Percentiles rank a stretch among this genome's conserved stretches.
phyloP scores from a whole-genome alignment of 345 rosid genomes.

The Orychophragmus violaceus region DNA sequence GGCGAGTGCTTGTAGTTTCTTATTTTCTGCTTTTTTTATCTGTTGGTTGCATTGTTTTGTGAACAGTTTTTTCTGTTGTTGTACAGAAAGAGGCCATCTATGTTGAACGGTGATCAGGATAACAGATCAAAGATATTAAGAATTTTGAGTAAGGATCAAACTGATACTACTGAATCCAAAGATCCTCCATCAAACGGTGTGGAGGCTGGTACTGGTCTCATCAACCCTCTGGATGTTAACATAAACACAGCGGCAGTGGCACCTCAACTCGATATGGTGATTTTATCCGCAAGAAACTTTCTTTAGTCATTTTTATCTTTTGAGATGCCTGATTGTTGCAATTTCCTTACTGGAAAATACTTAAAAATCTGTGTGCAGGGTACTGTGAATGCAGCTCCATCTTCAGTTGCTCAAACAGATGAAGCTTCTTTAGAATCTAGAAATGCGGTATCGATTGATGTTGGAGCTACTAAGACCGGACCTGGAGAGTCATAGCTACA shows the following conservation, averaged over 20 bases:
- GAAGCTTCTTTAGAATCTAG: slow-evolving; percentile 31
- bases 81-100: slow-evolving; percentile 29
- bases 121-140: slow-evolving; percentile 15
- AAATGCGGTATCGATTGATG: slow-evolving; percentile 24
- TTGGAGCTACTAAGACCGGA: slow-evolving; percentile 16
- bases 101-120: slow-evolving; percentile 22
- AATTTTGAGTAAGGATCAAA: slow-evolving; percentile 14
- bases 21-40: not conserved
- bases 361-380: slow-evolving; percentile 14
- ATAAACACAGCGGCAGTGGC: slow-evolving; percentile 1
- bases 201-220: slow-evolving; percentile 9
- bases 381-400: slow-evolving; percentile 4
- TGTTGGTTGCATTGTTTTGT: slow-evolving; percentile 6
- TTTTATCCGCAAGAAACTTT: not conserved
- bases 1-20: slow-evolving; percentile 12
- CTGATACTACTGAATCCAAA: slow-evolving; percentile 11
- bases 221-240: slow-evolving; percentile 18
- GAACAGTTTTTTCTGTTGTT: not conserved
- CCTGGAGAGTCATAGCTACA: slow-evolving; percentile 19
- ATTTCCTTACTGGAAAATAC: not conserved
- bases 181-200: slow-evolving; percentile 4
- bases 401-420: slow-evolving; percentile 15
- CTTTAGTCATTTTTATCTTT: not conserved
- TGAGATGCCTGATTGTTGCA: not conserved
- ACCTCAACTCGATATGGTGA: slow-evolving; percentile 24